Percentiles rank a stretch among this genome's conserved stretches.
Conservation (phyloP, 768 basidiomycete genomes). For the Termitomyces sp. region DNA sequence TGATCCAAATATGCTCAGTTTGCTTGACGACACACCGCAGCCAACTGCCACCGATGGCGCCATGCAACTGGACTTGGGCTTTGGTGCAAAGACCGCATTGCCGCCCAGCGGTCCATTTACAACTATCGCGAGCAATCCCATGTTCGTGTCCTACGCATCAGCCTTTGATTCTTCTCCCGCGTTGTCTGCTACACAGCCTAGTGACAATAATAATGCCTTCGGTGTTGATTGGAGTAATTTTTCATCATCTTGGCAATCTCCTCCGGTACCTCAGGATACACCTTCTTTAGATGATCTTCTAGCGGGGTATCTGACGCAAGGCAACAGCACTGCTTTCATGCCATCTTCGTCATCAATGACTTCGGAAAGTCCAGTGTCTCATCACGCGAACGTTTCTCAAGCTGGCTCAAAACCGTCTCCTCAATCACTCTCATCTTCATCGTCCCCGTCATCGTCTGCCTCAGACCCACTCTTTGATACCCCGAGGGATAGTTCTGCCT, state of each 20-base stretch:
- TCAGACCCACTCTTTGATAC: conserved; percentile 32
- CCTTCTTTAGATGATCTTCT: conserved; percentile 44
- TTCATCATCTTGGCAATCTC: conserved; percentile 40
- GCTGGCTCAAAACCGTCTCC: conserved; percentile 14
- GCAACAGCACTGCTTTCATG: conserved; percentile 26
- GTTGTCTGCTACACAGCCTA: conserved; percentile 4
- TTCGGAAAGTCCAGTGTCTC: conserved; percentile 54
- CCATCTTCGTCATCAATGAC: conserved; percentile 27
- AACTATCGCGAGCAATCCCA: conserved; percentile 78
- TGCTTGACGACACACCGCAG: conserved; percentile 57
- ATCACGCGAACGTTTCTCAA: conserved; percentile 29
- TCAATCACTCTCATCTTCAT: conserved; percentile 36
- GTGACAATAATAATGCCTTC: conserved; percentile 29
- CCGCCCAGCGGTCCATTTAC: conserved; percentile 54
- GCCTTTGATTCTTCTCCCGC: conserved; percentile 41
- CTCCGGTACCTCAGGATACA: conserved; percentile 28
- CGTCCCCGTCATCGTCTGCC: conserved; percentile 26
- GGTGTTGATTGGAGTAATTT: conserved; percentile 42
- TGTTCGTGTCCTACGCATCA: conserved; percentile 79
- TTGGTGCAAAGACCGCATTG: conserved; percentile 44
- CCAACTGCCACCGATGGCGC: conserved; percentile 50
- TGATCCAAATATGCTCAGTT: conserved; percentile 61
- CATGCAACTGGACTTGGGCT: conserved; percentile 59
- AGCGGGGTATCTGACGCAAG: conserved; percentile 27
- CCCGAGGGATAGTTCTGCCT: conserved; percentile 25